Evolutionary conservation across 164 flowering plant genomes (phyloP).

Genomic region (Aristolochia contorta): DNA sequence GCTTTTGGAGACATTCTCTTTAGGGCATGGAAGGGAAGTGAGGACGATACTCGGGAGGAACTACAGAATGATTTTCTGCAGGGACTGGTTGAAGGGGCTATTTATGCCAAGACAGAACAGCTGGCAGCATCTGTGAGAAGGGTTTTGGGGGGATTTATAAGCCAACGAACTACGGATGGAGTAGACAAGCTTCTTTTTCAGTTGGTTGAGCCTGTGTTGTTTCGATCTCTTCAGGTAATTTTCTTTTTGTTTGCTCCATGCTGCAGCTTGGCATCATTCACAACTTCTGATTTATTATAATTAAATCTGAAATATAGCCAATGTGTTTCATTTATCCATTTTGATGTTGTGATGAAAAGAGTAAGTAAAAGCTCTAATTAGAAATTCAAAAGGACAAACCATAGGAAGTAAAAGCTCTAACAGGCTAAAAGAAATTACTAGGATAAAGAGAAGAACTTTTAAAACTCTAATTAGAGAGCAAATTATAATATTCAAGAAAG

Average conservation of each 20-base stretch:
- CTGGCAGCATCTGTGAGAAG: constrained; percentile 73
- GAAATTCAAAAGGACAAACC: no score
- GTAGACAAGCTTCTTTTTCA: constrained; percentile 80
- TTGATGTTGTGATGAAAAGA: no score
- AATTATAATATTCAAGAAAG: no score
- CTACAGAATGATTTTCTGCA: constrained; percentile 68
- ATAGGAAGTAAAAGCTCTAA: no score
- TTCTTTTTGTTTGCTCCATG: neutral
- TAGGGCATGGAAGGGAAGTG: constrained; percentile 66
- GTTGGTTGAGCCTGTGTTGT: constrained; percentile 85
- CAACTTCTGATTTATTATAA: no score
- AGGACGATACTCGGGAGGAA: constrained; percentile 35
- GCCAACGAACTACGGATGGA: constrained; percentile 57
- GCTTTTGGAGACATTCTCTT: constrained; percentile 73
- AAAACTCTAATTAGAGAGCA: no score
- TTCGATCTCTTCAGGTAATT: constrained; percentile 80
- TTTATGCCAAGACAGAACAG: constrained; percentile 44
- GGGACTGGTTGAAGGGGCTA: constrained; percentile 72
- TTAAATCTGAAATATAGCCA: no score
- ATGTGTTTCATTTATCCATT: no score
- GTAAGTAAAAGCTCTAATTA: no score
- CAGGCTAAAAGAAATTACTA: no score
- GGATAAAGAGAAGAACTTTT: no score
- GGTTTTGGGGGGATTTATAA: constrained; percentile 72
- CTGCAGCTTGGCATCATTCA: neutral